phyloP scores from a whole-genome alignment of 2,329 filamentous ascomycete genomes.

The Lachnellula suecica region DNA sequence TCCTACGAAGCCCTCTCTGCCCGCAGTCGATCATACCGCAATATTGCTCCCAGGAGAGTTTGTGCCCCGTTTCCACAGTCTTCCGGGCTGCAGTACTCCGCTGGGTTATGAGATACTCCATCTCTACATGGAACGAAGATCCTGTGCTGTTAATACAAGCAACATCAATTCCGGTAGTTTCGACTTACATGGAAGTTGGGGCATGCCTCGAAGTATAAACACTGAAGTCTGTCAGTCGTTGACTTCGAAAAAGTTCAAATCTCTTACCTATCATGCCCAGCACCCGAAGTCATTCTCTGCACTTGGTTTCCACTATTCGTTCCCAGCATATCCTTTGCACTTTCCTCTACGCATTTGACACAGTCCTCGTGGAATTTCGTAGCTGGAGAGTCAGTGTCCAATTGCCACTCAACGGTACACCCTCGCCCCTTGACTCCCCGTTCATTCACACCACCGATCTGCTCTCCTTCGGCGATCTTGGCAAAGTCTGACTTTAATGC shows the following conservation, averaged over 20 bases:
- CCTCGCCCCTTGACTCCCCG: conserved; percentile 46
- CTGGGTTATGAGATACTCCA: conserved; percentile 63
- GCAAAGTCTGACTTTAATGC: conserved; percentile 58
- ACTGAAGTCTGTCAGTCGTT: conserved; percentile 39
- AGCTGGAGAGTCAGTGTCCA: conserved; percentile 62
- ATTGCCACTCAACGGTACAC: conserved; percentile 55
- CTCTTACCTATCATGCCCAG: conserved; percentile 57
- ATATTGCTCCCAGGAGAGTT: conserved; percentile 44
- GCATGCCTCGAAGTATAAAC: conserved; percentile 59
- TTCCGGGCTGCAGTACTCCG: conserved; percentile 59
- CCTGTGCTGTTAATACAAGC: conserved; percentile 13
- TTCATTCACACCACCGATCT: conserved; percentile 46
- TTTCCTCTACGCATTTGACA: conserved; percentile 61
- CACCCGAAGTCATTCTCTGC: conserved; percentile 57
- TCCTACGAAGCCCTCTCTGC: conserved; percentile 19
- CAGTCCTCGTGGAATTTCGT: conserved; percentile 67
- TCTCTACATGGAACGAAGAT: conserved; percentile 65
- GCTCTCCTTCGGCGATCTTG: conserved; percentile 55
- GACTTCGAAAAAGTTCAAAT: conserved; percentile 28
- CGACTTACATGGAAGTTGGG: conserved; percentile 56
- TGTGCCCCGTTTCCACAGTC: conserved; percentile 57
- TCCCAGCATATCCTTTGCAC: conserved; percentile 57
- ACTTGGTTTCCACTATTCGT: conserved; percentile 44
- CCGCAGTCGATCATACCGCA: conserved; percentile 38
- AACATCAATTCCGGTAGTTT: neutral